A percentile compares a stretch with the other conserved stretches of the same genome.
These are phyloP conservation scores for Apiospora hydei DNA, from an alignment of 2,329 filamentous ascomycete species.

Conservation along the genomic window DNA sequence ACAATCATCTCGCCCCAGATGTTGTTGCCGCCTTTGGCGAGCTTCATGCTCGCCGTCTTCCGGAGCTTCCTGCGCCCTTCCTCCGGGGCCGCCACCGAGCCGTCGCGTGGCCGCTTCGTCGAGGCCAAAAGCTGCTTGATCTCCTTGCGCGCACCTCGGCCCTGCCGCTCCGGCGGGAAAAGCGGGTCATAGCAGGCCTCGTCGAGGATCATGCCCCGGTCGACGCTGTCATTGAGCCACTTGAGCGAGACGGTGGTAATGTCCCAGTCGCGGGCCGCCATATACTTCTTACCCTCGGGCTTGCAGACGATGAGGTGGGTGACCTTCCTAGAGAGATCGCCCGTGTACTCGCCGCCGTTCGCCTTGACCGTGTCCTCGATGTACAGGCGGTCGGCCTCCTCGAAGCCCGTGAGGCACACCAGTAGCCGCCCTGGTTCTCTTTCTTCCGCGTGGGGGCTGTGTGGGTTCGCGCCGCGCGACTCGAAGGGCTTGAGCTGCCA, in stretches of 20 bases:
- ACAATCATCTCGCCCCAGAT: slow-evolving; percentile 93
- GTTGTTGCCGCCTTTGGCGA: slow-evolving; percentile 79
- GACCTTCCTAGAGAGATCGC: slow-evolving; percentile 84
- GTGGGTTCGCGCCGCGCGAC: slow-evolving; percentile 53
- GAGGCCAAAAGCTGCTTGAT: slow-evolving; percentile 38
- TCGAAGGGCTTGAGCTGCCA: slow-evolving; percentile 71
- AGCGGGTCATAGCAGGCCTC: slow-evolving; percentile 84
- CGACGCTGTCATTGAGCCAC: slow-evolving; percentile 85
- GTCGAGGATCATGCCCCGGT: slow-evolving; percentile 89
- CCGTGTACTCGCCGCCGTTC: slow-evolving; percentile 85
- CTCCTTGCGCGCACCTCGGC: slow-evolving; percentile 70
- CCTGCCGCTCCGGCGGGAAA: slow-evolving; percentile 73
- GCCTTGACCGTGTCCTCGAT: slow-evolving; percentile 72
- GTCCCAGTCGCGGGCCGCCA: slow-evolving; percentile 83
- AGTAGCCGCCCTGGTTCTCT: slow-evolving; percentile 51
- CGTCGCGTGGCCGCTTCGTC: slow-evolving; percentile 67
- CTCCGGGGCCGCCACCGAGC: slow-evolving; percentile 52
- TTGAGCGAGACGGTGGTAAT: slow-evolving; percentile 80
- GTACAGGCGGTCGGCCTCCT: slow-evolving; percentile 45
- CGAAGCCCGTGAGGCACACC: slow-evolving; percentile 65
- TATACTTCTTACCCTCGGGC: slow-evolving; percentile 88
- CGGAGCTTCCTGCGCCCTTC: slow-evolving; percentile 81
- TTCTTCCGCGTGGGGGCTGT: slow-evolving; percentile 36
- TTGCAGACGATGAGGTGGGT: slow-evolving; percentile 86
- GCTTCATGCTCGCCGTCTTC: slow-evolving; percentile 84